Conservation (phyloP, 2,329 filamentous ascomycete genomes). For the Pseudofabraea citricarpa region DNA sequence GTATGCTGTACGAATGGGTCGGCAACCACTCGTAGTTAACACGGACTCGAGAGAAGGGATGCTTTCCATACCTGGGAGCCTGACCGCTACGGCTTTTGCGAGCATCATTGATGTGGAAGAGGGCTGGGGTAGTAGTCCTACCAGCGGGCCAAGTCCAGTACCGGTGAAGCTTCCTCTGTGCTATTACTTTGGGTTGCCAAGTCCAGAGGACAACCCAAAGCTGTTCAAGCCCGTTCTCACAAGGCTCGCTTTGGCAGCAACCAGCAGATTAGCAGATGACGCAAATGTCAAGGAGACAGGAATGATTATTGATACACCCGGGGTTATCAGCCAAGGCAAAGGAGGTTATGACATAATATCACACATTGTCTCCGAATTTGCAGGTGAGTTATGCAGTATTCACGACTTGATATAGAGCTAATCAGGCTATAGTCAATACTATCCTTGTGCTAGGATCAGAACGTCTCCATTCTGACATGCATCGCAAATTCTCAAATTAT, state of each 20-base stretch:
- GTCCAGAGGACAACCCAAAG: conserved; percentile 65
- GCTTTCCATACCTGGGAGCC: conserved; percentile 71
- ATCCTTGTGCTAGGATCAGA: conserved; percentile 80
- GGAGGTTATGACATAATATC: conserved; percentile 71
- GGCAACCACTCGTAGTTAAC: conserved; percentile 79
- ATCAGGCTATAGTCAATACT: conserved; percentile 55
- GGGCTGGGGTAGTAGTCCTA: conserved; percentile 86
- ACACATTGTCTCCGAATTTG: conserved; percentile 69
- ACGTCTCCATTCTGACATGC: conserved; percentile 69
- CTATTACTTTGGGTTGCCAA: conserved; percentile 77
- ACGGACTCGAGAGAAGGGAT: conserved; percentile 77
- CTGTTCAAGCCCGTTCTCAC: conserved; percentile 72
- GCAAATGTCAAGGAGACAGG: conserved; percentile 65
- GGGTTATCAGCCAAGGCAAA: conserved; percentile 60
- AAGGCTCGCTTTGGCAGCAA: conserved; percentile 73
- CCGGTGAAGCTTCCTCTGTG: conserved; percentile 90
- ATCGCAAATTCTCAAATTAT: conserved; percentile 58
- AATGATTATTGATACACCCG: conserved; percentile 80
- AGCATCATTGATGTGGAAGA: conserved; percentile 84
- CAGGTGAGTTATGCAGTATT: too few species aligned
- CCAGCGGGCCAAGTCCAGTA: conserved; percentile 80
- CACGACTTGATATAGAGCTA: too few species aligned
- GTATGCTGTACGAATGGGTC: conserved; percentile 70
- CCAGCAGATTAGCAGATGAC: conserved; percentile 74
- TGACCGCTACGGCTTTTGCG: conserved; percentile 83